phyloP scores from a whole-genome alignment of 2,329 filamentous ascomycete species.

The Alternaria dauci region DNA sequence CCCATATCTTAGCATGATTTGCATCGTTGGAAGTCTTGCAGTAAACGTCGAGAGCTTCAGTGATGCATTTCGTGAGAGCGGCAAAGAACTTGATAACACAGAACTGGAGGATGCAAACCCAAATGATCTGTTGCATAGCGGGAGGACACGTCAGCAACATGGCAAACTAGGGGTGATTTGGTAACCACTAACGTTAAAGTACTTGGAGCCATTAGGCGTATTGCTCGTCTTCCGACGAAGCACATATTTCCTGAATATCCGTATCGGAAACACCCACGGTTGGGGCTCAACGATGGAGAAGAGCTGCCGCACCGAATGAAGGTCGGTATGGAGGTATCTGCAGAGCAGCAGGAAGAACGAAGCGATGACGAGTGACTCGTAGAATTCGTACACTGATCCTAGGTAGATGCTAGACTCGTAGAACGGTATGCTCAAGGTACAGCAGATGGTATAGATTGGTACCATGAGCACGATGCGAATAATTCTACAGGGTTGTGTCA shows the following conservation, averaged over 20 bases:
- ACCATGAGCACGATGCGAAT: background rate
- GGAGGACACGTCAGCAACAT: background rate
- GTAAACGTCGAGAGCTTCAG: background rate
- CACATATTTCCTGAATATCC: background rate
- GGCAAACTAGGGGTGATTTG: background rate
- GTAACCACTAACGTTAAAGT: background rate
- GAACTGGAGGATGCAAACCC: background rate
- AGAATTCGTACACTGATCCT: background rate
- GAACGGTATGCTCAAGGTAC: background rate
- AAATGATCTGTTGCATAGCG: background rate
- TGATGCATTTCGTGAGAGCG: background rate
- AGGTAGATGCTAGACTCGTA: background rate
- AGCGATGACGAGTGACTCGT: background rate
- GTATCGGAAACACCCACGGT: background rate
- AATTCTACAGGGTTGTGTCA: background rate
- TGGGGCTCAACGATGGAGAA: background rate
- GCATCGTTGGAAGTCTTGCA: background rate
- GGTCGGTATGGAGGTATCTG: background rate
- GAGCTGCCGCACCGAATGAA: background rate
- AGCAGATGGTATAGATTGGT: background rate
- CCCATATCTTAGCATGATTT: background rate
- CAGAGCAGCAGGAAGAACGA: background rate
- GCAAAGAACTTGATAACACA: background rate
- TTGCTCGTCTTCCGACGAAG: background rate
- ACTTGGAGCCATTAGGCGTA: background rate